Evolutionary conservation across 2,329 filamentous ascomycete species (phyloP), one percentile per base, ranked within the genome.

Genomic region (Paecilomyces dactylethromorphus): DNA sequence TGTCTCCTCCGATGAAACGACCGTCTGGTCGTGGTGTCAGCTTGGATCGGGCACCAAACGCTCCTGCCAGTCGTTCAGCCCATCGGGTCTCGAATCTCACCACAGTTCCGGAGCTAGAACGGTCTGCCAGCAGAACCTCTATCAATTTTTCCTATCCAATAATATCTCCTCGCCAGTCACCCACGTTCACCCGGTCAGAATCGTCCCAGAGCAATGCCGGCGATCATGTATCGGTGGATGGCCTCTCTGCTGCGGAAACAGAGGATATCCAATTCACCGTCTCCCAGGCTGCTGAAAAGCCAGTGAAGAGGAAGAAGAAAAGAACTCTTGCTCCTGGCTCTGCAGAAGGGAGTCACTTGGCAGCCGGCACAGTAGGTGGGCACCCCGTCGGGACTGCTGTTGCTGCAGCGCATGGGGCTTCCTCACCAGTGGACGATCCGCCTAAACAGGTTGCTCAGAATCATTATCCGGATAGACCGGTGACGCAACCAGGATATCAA

Each of bases 71-170:
- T 29, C 60, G 56, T 55, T 58, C 57, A 12, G 57, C 65, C 10
- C 60, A 63, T 39, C 67, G 66, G 3, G 58, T 65, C 2, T 58
- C 60, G 12, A 63, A 62, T 31, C 60, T 71, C 56, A 68, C 63
- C 24, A 71, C 64, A 2, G 69, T 74, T 10, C 67, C 69, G 1
- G 75, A 76, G 53, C 56, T 72, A 26, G 76, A 78, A 57, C 70
- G 76, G 35, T 65, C 72, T 4, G 66, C 64, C 51, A 81, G 75
- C 62, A 68, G 76, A 52, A 74, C 71, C 32, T 80, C 78, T 3
- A 69, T 80, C 60, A 81, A 81, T 65, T 81, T 81, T 59, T 81
- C 79, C 1, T 78, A 79, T 55, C 77, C 77, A 2, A 74, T 74
- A 63, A 71, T 69, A 45, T 79, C 78, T 15, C 77, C 77, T 4